Evolutionary conservation across 2,329 filamentous ascomycete species (phyloP).

Genomic region (Nannizzia gypsea): DNA sequence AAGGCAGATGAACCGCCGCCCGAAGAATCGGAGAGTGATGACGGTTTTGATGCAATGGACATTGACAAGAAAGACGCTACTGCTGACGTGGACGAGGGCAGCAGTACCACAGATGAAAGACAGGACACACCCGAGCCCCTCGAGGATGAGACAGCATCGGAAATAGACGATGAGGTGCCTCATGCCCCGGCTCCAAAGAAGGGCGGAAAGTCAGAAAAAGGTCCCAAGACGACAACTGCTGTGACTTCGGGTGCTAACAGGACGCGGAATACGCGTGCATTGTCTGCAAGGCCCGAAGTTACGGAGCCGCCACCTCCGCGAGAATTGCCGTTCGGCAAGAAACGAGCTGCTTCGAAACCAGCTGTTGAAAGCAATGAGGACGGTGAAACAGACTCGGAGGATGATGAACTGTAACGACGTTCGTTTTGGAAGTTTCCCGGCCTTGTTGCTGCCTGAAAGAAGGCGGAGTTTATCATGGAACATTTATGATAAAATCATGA

Average conservation of each 20-base stretch:
- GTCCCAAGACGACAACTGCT: not conserved
- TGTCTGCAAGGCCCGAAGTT: slow-evolving; percentile 2
- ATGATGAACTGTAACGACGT: slow-evolving; percentile 29
- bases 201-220: not conserved
- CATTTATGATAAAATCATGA: not conserved
- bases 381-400: slow-evolving; percentile 26
- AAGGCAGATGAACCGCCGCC: slow-evolving; percentile 15
- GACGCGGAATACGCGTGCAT: not conserved
- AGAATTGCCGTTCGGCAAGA: slow-evolving; percentile 31
- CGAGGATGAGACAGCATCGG: slow-evolving; percentile 25
- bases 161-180: slow-evolving; percentile 18
- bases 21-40: slow-evolving; percentile 21
- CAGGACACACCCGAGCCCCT: slow-evolving; percentile 23
- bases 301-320: slow-evolving; percentile 29
- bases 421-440: not conserved
- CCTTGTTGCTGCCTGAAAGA: not conserved
- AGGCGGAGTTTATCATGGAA: not conserved
- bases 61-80: slow-evolving; percentile 18
- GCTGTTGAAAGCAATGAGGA: slow-evolving; percentile 10
- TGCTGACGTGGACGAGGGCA: not conserved
- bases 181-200: not conserved
- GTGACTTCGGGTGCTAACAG: not conserved
- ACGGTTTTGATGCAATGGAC: slow-evolving; percentile 30
- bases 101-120: slow-evolving; percentile 14
- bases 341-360: slow-evolving; percentile 4